Base-by-base conservation (phyloP, 1,284 basidiomycete species). In the Trichosporon sp. region DNA sequence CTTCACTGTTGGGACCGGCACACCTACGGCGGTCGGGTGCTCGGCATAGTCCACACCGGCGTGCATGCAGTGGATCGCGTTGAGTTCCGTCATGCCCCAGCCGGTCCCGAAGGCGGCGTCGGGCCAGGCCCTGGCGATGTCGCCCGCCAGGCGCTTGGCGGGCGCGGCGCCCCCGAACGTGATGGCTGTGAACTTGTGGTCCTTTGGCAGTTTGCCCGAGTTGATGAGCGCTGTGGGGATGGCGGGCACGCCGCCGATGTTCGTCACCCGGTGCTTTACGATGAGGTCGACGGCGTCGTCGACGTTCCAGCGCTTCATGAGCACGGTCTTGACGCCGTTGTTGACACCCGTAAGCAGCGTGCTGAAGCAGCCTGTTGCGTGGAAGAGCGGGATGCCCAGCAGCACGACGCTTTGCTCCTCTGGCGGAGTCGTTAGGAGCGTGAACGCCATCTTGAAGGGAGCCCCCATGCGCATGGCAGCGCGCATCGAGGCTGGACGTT, bases 121-220 rank as follows among this genome's bases (percentile, higher is more conserved):
- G 1, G 81, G 81, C 77, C 78, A 82, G 64, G 77, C 72, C 12
- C 68, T 67, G 32, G 73, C 74, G 16, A 81, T 75, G 51, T 82
- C 79, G 16, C 51, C 70, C 0, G 79, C 78, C 8, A 82, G 74
- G 37, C 79, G 70, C 51, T 75, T 74, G 26, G 78, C 75, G 0
- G 81, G 77, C 2, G 81, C 79, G 2, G 81, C 81, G n/a, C 81
- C 81, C 16, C 81, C 81, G 56, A 81, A 83, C 56, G 79, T 77
- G 11, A 83, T 74, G 4, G 76, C 78, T 14, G 78, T 74, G 70
- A 81, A 77, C 12, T 75, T 63, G 19, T 68, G 61, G 19, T 76
- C 70, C 37, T 71, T 67, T 2, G 77, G 78, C 1, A 83, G 66
- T 21, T 75, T 72, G 1, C 78, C 73, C 6, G 76, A 78, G 63